Evolutionary conservation across 1,139 yeast species (phyloP), one percentile per base, ranked within the genome.

Genomic region (Suhomyces terraborum): DNA sequence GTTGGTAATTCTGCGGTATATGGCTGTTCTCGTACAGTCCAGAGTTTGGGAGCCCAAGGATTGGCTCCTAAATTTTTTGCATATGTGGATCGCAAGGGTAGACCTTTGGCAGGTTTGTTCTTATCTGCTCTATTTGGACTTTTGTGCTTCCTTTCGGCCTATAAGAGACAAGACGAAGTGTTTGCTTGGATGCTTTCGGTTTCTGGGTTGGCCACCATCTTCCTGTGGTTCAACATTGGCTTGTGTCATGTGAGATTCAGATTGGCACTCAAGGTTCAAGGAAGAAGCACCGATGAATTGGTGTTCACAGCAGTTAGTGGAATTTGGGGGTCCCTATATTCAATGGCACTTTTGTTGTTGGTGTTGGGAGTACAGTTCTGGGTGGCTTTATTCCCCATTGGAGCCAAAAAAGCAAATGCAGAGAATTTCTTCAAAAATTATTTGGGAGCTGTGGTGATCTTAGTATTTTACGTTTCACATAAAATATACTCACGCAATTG

Each of bases 1-100:
- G 70, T 70, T 43, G 76, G 74, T 6, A 71, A 71, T 48, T 66
- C 74, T 3, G 71, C 75, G 3, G 73, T 71, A 12, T 71, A 66
- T 45, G 77, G 76, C 4, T 69, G 68, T 40, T 67, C 75, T 12
- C 61, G 77, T 54, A 69, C 75, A 8, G 53, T 69, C 29, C 64
- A 67, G 34, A 65, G 71, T 7, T 58, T 71, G 42, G 67, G 73
- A 4, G 70, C 67, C 44, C 74, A 69, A 48, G 68, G 69, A 2
- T 57, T 69, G 41, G 75, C 73, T 1, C 76, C 76, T 4, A 42
- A 45, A 21, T 46, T 60, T 13, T 66, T 67, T 47, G 58, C 53
- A 6, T 69, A 69, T 43, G 72, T 71, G 36, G 76, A 70, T 49
- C 57, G 69, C 25, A 56, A 60, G 30, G 76, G 76, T 28, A 55